phyloP scores from a whole-genome alignment of 1,284 basidiomycete genomes.

The Rhodotorula sp. region DNA sequence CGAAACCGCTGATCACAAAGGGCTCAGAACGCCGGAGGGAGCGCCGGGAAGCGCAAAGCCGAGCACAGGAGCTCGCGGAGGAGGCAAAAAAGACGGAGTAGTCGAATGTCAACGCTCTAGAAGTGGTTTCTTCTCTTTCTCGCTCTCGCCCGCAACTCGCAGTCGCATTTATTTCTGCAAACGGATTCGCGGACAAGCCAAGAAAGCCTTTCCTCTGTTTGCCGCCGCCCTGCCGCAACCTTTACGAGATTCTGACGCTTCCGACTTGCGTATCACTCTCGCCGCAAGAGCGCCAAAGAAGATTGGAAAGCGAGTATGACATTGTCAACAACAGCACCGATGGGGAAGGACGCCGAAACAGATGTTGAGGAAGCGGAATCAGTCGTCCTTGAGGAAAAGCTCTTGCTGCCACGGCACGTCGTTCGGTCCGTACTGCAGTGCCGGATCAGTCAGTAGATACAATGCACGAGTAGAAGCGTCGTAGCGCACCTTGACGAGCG shows the following conservation, averaged over 20 bases:
- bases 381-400: neutral
- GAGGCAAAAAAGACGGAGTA: slow-evolving; percentile 28
- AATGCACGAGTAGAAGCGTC: neutral
- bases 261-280: no score
- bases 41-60: slow-evolving; percentile 14
- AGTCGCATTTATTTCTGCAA: neutral
- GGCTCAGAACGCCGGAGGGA: slow-evolving; percentile 24
- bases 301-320: no score
- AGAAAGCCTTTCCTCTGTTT: no score
- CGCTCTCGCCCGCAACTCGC: neutral
- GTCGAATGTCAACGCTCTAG: no score
- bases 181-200: no score
- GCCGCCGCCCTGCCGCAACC: no score
- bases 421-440: slow-evolving; percentile 6
- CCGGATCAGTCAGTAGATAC: neutral
- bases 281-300: no score
- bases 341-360: no score
- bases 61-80: slow-evolving; percentile 16
- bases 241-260: no score
- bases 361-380: no score
- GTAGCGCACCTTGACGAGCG: slow-evolving; percentile 17
- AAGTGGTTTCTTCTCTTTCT: slow-evolving; percentile 1
- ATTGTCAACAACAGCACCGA: no score
- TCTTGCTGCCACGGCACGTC: slow-evolving; percentile 37
- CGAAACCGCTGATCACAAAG: slow-evolving; percentile 31